Conservation (phyloP, 2,329 filamentous ascomycete species). For the Zasmidium cellare region DNA sequence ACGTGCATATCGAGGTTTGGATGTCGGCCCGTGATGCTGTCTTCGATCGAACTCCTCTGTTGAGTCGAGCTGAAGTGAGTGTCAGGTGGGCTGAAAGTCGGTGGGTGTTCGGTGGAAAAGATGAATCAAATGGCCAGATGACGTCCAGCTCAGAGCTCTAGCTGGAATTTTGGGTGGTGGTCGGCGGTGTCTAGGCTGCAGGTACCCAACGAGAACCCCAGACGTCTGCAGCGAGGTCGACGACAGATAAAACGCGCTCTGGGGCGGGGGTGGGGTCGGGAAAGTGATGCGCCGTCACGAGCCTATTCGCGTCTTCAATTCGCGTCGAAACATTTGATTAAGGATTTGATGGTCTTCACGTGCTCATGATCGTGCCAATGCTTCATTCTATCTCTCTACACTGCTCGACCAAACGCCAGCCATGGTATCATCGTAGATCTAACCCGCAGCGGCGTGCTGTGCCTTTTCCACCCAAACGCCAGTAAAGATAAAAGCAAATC, state of each 20-base stretch:
- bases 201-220: neutral
- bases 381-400: neutral
- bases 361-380: neutral
- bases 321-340: no score
- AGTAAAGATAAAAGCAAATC: neutral
- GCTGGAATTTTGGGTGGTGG: neutral
- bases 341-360: no score
- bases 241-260: neutral
- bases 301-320: neutral
- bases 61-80: neutral
- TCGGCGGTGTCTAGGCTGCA: neutral
- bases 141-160: neutral
- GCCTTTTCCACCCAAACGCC: conserved; percentile 1
- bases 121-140: neutral
- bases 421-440: conserved; percentile 2
- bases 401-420: neutral
- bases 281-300: neutral
- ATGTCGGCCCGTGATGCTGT: neutral
- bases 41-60: neutral
- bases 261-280: neutral
- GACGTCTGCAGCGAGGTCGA: neutral
- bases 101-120: neutral
- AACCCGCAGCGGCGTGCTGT: neutral
- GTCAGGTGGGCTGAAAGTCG: neutral
- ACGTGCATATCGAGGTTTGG: neutral